Base-by-base conservation (phyloP, 2,329 filamentous ascomycete genomes). In the Cucurbitaria berberidis region DNA sequence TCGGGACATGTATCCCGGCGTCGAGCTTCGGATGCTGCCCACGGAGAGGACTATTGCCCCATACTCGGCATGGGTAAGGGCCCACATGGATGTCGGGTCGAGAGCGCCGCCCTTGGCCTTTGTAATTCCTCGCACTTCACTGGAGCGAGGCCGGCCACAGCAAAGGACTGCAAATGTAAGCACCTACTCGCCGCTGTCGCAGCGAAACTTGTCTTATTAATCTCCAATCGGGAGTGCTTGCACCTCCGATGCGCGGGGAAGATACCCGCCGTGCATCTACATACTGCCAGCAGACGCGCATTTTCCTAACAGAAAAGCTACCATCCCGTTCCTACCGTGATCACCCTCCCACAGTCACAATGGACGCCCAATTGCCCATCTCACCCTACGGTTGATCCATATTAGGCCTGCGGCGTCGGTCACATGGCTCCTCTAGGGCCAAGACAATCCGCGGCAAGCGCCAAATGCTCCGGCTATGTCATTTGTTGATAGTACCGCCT, bases 1-100 rank as follows among this genome's bases (percentile, higher is more conserved):
- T 74, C 69, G 68, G 70, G 58, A 62, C 57, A 69, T 67, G 52
- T 59, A 26, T 57, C 56, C 53, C 68, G 67, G 66, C 65, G 60
- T 48, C 45, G 43, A 39, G 30, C 51, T 21, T 60, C 60, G 55
- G 62, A 56, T 53, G 44, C 48, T 48, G 59, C 36, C 49, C 51
- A 48, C 48, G 57, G 45, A 38, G 45, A 35, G 7, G 42, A 39
- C 13, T 16, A 18, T 36, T n/a, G 18, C 19, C 47, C 40, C 11
- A 21, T n/a, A 29, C 18, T 46, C 41, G 48, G 34, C 26, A 27
- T 26, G 42, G 46, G 41, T 19, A n/a, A 48, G 38, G 32, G 42
- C 44, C 38, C 46, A 19, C 44, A 53, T 13, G 47, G 44, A 21
- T 54, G 39, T 42, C 48, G 13, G 49, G 59, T 57, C 27, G 35